Evolutionary conservation across 306 rosid genomes (phyloP).

Genomic region (Carpinus viminea): DNA sequence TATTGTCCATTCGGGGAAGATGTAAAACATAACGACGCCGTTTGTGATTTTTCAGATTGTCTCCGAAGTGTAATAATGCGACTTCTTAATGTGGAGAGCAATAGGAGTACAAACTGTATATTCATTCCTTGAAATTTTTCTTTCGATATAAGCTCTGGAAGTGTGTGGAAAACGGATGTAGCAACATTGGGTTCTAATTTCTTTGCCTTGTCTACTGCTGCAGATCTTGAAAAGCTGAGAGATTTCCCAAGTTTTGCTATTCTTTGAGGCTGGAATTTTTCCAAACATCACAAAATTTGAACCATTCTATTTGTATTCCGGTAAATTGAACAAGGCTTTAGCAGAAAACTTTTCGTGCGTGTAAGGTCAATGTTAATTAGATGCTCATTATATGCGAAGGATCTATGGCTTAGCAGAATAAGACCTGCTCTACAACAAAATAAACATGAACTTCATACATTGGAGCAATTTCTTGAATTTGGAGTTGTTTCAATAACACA

Average conservation of each 20-base stretch:
- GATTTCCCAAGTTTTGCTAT: not conserved
- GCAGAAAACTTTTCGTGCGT: not conserved
- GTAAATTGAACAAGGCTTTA: not conserved
- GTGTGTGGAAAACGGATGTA: not conserved
- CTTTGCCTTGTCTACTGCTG: not conserved
- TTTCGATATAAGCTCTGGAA: not conserved
- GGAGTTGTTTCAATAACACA: not conserved
- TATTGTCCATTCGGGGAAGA: constrained; percentile 3
- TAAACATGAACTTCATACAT: not conserved
- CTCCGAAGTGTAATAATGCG: constrained; percentile 8
- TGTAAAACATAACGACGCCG: not conserved
- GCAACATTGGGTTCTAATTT: not conserved
- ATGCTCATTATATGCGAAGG: not conserved
- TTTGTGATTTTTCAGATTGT: constrained; percentile 14
- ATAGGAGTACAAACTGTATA: constrained; percentile 24
- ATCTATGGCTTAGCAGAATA: not conserved
- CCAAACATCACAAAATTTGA: not conserved
- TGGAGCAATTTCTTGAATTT: not conserved
- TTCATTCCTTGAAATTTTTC: not conserved
- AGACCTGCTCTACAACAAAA: not conserved
- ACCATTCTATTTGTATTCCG: not conserved
- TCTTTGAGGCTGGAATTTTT: not conserved
- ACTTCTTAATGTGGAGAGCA: constrained; percentile 6
- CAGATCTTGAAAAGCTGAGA: not conserved
- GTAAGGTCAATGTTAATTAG: not conserved